phyloP scores from a whole-genome alignment of 306 rosid species.

The Cicer cuneatum region DNA sequence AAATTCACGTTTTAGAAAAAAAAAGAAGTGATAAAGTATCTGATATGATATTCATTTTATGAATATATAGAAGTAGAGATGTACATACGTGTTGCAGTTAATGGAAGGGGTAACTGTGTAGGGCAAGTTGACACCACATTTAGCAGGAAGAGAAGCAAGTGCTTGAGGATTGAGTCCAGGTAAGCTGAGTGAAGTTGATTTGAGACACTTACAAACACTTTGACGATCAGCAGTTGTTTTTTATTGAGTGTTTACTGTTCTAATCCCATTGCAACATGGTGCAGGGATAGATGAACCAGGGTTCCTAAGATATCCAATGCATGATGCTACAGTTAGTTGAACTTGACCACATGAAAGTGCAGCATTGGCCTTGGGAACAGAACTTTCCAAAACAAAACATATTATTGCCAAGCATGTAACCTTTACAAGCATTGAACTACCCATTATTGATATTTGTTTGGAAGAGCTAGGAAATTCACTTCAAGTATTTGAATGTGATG shows the following conservation, averaged over 20 bases:
- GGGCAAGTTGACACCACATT: constrained; percentile 51
- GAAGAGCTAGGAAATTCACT: neutral
- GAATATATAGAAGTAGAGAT: neutral
- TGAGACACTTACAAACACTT: constrained; percentile 35
- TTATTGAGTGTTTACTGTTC: neutral
- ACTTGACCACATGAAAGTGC: constrained; percentile 34
- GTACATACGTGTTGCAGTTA: constrained; percentile 48
- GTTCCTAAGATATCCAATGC: constrained; percentile 12
- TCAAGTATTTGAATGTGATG: neutral
- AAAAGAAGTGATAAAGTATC: neutral
- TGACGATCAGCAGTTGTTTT: constrained; percentile 35
- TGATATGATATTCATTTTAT: too few relatives aligned
- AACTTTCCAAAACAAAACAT: constrained; percentile 7
- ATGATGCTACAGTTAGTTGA: neutral
- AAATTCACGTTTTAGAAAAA: neutral
- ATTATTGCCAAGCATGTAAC: constrained; percentile 20
- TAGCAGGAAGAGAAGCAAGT: neutral
- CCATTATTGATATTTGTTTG: constrained; percentile 18
- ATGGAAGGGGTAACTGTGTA: constrained; percentile 51
- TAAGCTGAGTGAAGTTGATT: neutral
- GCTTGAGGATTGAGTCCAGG: constrained; percentile 6
- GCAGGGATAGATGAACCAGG: neutral
- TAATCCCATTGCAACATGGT: constrained; percentile 36
- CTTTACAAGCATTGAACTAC: constrained; percentile 8
- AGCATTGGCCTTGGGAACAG: constrained; percentile 4